Conservation (phyloP, 2,329 filamentous ascomycete genomes). For the Malbranchea zuffiana region DNA sequence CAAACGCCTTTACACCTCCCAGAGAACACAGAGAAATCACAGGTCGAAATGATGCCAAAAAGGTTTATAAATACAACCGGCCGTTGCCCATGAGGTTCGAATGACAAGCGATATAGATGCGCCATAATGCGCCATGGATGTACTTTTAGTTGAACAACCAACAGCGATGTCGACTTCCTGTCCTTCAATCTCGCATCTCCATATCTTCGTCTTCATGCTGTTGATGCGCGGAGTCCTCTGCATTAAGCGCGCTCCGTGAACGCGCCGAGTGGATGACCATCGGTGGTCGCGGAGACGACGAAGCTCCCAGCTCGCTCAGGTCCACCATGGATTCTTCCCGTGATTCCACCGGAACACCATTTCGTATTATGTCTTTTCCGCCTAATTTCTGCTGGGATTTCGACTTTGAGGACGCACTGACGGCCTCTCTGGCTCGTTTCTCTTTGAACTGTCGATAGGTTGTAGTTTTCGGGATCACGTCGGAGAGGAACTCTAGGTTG, state of each 20-base stretch:
- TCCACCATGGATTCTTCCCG: conserved; percentile 16
- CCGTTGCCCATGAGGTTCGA: too few relatives aligned
- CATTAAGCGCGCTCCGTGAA: conserved; percentile 45
- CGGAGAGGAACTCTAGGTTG: conserved; percentile 87
- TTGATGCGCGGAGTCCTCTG: conserved; percentile 34
- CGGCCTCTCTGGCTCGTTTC: conserved; percentile 30
- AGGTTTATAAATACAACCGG: too few relatives aligned
- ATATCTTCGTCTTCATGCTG: conserved; percentile 43
- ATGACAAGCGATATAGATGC: too few relatives aligned
- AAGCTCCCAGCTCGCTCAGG: conserved; percentile 11
- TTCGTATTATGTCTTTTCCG: conserved; percentile 13
- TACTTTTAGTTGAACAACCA: too few relatives aligned
- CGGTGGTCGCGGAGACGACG: conserved; percentile 25
- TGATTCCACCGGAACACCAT: conserved; percentile 17
- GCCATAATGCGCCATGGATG: too few relatives aligned
- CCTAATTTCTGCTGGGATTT: conserved; percentile 32
- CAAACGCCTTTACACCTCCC: too few relatives aligned
- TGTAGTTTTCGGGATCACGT: conserved; percentile 78
- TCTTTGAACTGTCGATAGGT: conserved; percentile 71
- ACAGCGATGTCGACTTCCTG: too few relatives aligned
- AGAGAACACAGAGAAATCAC: too few relatives aligned
- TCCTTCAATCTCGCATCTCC: conserved; percentile 44
- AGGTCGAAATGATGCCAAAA: too few relatives aligned
- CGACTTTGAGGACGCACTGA: conserved; percentile 23
- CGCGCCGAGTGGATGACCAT: conserved; percentile 22